phyloP scores from a whole-genome alignment of 2,329 filamentous ascomycete species.

The Lomentospora prolificans region DNA sequence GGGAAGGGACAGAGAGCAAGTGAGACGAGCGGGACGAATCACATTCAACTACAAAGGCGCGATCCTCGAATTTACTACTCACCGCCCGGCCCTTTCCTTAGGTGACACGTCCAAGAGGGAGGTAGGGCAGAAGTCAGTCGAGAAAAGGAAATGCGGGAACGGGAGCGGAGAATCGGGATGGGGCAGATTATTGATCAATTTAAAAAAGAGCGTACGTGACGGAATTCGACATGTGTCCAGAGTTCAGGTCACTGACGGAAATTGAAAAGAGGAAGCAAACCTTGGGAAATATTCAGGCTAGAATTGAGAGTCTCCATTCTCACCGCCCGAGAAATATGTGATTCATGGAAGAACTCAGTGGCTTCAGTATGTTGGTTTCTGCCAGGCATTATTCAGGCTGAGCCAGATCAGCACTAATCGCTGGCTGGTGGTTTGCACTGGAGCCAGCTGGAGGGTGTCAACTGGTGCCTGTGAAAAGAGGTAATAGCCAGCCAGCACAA shows the following conservation, averaged over 20 bases:
- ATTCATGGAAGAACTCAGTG: not conserved
- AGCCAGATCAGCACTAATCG: too few species aligned
- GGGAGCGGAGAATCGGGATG: not conserved
- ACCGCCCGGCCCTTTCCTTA: not conserved
- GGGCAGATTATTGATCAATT: slow-evolving; percentile 2
- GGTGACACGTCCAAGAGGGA: not conserved
- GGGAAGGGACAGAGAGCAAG: not conserved
- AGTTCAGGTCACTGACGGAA: not conserved
- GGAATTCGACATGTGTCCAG: not conserved
- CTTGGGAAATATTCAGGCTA: not conserved
- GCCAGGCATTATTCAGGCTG: slow-evolving; percentile 3
- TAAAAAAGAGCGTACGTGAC: not conserved
- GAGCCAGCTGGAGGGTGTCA: too few species aligned
- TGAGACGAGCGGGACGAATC: not conserved
- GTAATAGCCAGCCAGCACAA: not conserved
- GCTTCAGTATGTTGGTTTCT: not conserved
- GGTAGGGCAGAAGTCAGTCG: not conserved
- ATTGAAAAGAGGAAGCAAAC: too few species aligned
- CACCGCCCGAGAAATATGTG: not conserved
- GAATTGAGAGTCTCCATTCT: not conserved
- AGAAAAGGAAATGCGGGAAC: not conserved
- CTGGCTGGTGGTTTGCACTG: too few species aligned
- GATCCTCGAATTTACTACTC: not conserved
- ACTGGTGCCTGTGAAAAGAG: too few species aligned
- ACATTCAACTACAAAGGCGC: not conserved